These are phyloP conservation scores for Schizophyllum commune DNA, from an alignment of 1,284 basidiomycete genomes.

Conservation along the genomic window DNA sequence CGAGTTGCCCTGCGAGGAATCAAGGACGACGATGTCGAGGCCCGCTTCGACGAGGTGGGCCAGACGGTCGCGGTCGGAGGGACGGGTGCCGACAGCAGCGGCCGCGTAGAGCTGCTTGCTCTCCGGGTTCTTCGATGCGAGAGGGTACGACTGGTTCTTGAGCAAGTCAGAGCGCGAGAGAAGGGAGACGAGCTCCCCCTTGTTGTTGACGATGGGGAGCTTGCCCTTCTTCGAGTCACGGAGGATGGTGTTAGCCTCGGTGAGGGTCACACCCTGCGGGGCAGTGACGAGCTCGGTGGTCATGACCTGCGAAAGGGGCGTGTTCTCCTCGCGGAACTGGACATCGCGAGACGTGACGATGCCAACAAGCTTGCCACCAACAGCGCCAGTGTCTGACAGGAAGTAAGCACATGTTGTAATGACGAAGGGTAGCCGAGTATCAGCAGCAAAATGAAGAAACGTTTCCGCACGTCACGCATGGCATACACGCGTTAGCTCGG, in stretches of 20 bases:
- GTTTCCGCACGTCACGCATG: slow-evolving; percentile 65
- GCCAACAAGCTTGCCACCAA: slow-evolving; percentile 89
- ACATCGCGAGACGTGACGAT: slow-evolving; percentile 97
- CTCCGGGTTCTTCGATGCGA: slow-evolving; percentile 87
- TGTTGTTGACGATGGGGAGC: slow-evolving; percentile 79
- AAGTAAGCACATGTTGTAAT: slow-evolving; percentile 11
- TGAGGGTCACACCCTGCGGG: slow-evolving; percentile 78
- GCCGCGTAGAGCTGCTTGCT: slow-evolving; percentile 97
- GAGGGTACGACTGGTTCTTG: slow-evolving; percentile 96
- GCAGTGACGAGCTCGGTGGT: slow-evolving; percentile 82
- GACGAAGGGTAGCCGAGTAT: slow-evolving; percentile 10
- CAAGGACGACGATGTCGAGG: slow-evolving; percentile 91
- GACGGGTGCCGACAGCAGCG: slow-evolving; percentile 94
- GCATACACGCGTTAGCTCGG: slow-evolving; percentile 61
- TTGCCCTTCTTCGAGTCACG: slow-evolving; percentile 98
- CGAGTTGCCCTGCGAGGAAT: slow-evolving; percentile 97
- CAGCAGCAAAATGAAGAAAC: slow-evolving; percentile 29
- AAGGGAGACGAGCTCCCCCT: slow-evolving; percentile 77
- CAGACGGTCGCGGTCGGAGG: slow-evolving; percentile 83
- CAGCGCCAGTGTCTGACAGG: slow-evolving; percentile 70
- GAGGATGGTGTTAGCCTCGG: slow-evolving; percentile 91
- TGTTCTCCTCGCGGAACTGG: slow-evolving; percentile 77
- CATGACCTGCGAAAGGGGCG: slow-evolving; percentile 85
- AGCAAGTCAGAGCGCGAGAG: slow-evolving; percentile 94
- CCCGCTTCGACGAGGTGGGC: slow-evolving; percentile 87